Conservation (phyloP, 176 grass and related monocot species). For the Rhynchospora breviuscula region DNA sequence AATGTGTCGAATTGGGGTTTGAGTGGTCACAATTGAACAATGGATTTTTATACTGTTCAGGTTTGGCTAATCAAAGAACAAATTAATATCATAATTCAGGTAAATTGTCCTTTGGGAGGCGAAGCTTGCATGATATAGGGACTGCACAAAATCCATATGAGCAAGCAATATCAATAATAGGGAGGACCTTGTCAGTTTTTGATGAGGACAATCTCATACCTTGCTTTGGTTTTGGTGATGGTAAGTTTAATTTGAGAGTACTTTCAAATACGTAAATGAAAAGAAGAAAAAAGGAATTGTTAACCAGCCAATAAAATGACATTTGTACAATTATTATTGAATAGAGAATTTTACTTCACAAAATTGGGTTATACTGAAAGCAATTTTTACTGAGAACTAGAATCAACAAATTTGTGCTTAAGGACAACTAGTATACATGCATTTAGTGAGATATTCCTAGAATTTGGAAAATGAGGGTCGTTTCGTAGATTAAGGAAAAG, state of each 20-base stretch:
- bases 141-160: slow-evolving; percentile 68
- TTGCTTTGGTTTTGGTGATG: slow-evolving; percentile 88
- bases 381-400: not conserved
- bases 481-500: not conserved
- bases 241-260: slow-evolving; percentile 29
- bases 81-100: slow-evolving; percentile 31
- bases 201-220: slow-evolving; percentile 93
- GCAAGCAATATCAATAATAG: slow-evolving; percentile 93
- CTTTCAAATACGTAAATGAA: not conserved
- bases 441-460: not conserved
- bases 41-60: not conserved
- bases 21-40: not conserved
- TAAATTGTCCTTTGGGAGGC: slow-evolving; percentile 79
- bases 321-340: not conserved
- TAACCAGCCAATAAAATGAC: not conserved
- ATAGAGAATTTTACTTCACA: not conserved
- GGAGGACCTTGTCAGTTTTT: slow-evolving; percentile 81
- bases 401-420: not conserved
- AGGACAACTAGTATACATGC: not conserved
- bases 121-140: slow-evolving; percentile 66
- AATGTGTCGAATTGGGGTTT: not conserved
- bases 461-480: not conserved
- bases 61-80: not conserved
- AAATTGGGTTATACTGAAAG: not conserved
- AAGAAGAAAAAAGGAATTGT: not conserved